phyloP scores from a whole-genome alignment of 345 rosid genomes.

The Eucalyptus marginata region DNA sequence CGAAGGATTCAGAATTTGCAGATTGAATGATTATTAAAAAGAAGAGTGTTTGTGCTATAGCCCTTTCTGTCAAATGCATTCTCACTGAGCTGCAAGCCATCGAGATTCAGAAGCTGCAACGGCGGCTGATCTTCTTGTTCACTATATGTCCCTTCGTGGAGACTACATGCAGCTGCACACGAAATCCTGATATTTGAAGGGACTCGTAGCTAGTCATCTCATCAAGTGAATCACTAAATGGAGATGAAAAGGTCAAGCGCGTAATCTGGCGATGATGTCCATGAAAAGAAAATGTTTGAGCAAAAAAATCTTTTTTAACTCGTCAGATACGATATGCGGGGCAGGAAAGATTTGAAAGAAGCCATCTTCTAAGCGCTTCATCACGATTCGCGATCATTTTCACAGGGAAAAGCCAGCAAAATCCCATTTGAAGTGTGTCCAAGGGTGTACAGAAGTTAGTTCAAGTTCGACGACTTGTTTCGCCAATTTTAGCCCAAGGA shows the following conservation, averaged over 20 bases:
- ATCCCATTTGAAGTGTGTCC: background rate
- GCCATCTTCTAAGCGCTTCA: background rate
- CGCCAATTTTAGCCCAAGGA: background rate
- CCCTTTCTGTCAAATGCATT: too few relatives aligned
- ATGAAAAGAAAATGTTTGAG: background rate
- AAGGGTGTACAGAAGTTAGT: background rate
- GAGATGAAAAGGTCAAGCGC: background rate
- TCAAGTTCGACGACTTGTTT: background rate
- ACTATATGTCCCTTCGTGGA: too few relatives aligned
- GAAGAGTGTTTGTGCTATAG: too few relatives aligned
- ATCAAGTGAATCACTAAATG: background rate
- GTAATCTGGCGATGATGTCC: background rate
- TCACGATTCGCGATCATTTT: background rate
- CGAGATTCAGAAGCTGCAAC: fast-evolving
- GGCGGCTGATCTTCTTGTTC: too few relatives aligned
- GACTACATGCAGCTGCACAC: too few relatives aligned
- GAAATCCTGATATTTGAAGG: background rate
- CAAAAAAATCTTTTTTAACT: too few relatives aligned
- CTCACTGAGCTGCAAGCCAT: too few relatives aligned
- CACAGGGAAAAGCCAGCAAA: background rate
- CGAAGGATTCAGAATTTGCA: too few relatives aligned
- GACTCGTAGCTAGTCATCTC: background rate
- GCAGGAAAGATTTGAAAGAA: background rate
- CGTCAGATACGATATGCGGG: background rate
- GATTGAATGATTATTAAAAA: too few relatives aligned